Conservation (phyloP, 2,329 filamentous ascomycete genomes). For the Pezicula carpinea region DNA sequence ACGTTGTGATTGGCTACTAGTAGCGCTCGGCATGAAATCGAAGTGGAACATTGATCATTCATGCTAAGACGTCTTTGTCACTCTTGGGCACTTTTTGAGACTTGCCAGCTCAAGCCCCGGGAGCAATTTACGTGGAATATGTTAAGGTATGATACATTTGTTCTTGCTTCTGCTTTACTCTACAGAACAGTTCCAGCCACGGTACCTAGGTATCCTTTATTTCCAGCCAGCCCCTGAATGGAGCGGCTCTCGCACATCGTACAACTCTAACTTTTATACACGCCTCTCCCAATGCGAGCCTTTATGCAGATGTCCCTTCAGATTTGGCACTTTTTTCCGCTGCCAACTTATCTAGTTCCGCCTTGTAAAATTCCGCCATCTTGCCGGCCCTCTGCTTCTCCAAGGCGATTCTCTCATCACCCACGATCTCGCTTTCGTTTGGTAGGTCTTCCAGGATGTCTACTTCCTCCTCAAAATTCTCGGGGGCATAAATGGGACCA, state of each 20-base stretch:
- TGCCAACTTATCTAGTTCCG: background rate
- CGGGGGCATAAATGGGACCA: conserved; percentile 23
- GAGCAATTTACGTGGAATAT: no score
- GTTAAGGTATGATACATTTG: background rate
- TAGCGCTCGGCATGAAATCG: no score
- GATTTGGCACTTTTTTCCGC: no score
- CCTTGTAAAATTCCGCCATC: background rate
- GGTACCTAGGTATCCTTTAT: no score
- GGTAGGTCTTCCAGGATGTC: conserved; percentile 17
- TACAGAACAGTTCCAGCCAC: no score
- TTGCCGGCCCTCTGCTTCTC: background rate
- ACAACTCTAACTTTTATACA: no score
- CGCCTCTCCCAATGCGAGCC: no score
- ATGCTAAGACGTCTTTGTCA: background rate
- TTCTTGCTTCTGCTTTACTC: conserved; percentile 7
- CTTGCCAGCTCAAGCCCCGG: background rate
- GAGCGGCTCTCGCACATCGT: no score
- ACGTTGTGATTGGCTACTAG: background rate
- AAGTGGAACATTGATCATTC: no score
- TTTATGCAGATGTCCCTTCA: no score
- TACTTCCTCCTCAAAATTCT: conserved; percentile 17
- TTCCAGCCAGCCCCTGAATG: no score
- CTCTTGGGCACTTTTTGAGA: background rate
- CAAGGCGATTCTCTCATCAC: conserved; percentile 18
- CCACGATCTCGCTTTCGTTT: conserved; percentile 30